These are phyloP conservation scores for Corchorus capsularis DNA, from an alignment of 345 rosid genomes.

Conservation along the genomic window DNA sequence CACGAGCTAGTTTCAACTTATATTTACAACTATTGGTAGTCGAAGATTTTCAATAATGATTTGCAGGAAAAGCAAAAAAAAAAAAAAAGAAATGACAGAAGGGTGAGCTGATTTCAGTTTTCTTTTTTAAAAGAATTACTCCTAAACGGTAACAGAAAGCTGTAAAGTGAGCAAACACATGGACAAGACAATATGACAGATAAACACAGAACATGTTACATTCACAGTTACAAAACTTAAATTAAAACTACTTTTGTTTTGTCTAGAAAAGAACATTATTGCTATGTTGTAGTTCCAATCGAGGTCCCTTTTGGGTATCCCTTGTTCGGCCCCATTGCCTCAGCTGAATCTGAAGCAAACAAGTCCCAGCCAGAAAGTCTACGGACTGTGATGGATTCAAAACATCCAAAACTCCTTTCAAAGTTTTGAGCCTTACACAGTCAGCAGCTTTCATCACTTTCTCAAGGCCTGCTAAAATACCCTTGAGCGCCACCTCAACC, in stretches of 20 bases:
- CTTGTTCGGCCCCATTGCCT: conserved; percentile 43
- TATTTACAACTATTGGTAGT: background rate
- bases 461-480: conserved; percentile 50
- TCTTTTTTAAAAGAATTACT: background rate
- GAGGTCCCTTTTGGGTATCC: background rate
- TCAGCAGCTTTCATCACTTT: conserved; percentile 80
- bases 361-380: conserved; percentile 58
- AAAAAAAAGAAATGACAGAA: background rate
- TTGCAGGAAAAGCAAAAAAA: too few relatives aligned
- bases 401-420: conserved; percentile 71
- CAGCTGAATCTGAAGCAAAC: conserved; percentile 57
- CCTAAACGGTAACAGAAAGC: background rate
- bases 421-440: conserved; percentile 72
- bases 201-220: background rate
- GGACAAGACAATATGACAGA: background rate
- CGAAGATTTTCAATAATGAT: background rate
- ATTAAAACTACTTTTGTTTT: background rate
- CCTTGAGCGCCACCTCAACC: conserved; percentile 51
- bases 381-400: conserved; percentile 59
- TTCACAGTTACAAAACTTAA: background rate
- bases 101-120: too few relatives aligned
- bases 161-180: background rate
- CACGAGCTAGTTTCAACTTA: background rate
- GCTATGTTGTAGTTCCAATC: background rate
- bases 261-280: background rate